These are phyloP conservation scores for Sisymbrium altissimum DNA, from an alignment of 345 rosid species.

Conservation along the genomic window DNA sequence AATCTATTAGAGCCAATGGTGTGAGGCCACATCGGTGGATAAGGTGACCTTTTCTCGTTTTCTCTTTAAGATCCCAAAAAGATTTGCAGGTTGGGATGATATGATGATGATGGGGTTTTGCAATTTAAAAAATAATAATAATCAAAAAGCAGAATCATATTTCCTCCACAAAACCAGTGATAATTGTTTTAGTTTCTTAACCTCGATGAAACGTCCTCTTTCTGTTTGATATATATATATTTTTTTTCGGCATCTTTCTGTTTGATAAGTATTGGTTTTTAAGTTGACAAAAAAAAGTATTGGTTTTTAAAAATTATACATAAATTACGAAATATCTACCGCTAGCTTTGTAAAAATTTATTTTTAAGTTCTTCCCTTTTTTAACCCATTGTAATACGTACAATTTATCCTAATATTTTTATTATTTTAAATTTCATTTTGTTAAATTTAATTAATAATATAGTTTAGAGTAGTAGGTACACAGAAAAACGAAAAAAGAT, in stretches of 20 bases:
- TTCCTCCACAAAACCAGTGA: not conserved
- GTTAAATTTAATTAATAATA: not conserved
- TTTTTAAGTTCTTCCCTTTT: too few species aligned
- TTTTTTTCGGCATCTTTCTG: too few species aligned
- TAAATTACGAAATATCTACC: not conserved
- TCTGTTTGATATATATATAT: not conserved
- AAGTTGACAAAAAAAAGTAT: too few species aligned
- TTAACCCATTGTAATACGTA: too few species aligned
- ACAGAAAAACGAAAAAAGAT: too few species aligned
- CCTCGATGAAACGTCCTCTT: not conserved
- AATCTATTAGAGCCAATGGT: slow-evolving; percentile 45
- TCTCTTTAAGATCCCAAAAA: slow-evolving; percentile 28
- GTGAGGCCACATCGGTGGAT: slow-evolving; percentile 16
- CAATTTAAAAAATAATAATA: not conserved
- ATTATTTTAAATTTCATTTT: not conserved
- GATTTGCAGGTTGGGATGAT: slow-evolving; percentile 11
- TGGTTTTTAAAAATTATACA: not conserved
- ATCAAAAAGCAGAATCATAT: slow-evolving; percentile 9
- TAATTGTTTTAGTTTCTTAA: not conserved
- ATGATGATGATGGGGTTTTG: not conserved
- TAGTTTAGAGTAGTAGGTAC: too few species aligned
- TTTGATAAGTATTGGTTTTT: too few species aligned
- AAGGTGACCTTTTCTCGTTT: slow-evolving; percentile 23
- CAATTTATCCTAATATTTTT: not conserved
- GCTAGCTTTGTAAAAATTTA: not conserved